Base-by-base conservation (phyloP, 176 grass and related monocot species). In the Cymbopogon citratus region DNA sequence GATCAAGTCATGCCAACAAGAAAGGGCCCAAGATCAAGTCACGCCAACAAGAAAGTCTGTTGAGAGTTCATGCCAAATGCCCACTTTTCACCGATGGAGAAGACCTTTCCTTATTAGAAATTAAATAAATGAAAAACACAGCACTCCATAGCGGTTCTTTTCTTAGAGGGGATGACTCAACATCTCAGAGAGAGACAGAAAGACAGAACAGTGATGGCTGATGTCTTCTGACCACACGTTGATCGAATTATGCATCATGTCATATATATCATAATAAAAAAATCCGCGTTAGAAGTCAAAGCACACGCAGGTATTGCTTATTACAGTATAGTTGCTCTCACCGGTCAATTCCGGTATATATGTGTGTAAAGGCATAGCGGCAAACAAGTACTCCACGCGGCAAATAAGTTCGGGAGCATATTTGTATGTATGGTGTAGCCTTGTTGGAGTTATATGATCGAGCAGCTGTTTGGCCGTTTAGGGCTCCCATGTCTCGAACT, bases 401-500 rank as follows among this genome's bases (percentile, higher is more conserved):
- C 76, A 29, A 48, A 57, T 73, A 6, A 6, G 35, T 48, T 41
- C 10, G 69, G 80, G 64, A 23, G 63, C 57, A 14, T 7, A 81
- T 76, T 7, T 49, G 24, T 64, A 71, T 3, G 57, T 31, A 31
- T 28, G 38, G n/a, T 3, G 49, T 21, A 52, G 44, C 14, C 7
- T 26, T 34, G 27, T 36, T 26, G 70, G 76, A 66, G 63, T 84
- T 29, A 75, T 54, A 8, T 54, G 48, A 46, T 9, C 4, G 2
- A 4, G n/a, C n/a, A 15, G n/a, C 56, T n/a, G n/a, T n/a, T n/a
- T n/a, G 11, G 45, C 29, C 45, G 16, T 28, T 87, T 66, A 95
- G 9, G 27, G 19, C 25, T 83, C 86, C 80, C 90, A 88, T 38
- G 85, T 68, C 31, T 97, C 94, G 66, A 97, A 97, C 64, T 74